A percentile compares a stretch with the other conserved stretches of the same genome.
These are phyloP conservation scores for Conticribra guillardii DNA, from an alignment of 108 stramenopile genomes.

Conservation along the genomic window DNA sequence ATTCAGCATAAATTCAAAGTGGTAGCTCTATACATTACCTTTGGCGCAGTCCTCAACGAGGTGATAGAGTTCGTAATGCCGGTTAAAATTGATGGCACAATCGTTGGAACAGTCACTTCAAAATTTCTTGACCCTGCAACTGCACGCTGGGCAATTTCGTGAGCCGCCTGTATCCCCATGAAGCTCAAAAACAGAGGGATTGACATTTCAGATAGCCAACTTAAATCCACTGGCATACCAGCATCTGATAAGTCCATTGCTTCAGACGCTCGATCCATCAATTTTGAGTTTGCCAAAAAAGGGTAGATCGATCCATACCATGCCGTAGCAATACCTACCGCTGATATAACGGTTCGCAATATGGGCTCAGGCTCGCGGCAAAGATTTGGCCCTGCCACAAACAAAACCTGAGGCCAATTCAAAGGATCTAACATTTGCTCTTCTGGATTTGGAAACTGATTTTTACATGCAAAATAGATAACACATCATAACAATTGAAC, in stretches of 20 bases:
- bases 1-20: not conserved
- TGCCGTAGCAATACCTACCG: conserved; percentile 67
- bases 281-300: conserved; percentile 70
- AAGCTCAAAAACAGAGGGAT: conserved; percentile 75
- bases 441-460: conserved; percentile 44
- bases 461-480: no score
- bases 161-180: conserved; percentile 63
- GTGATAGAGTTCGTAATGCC: conserved; percentile 79
- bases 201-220: conserved; percentile 75
- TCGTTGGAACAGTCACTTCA: conserved; percentile 68
- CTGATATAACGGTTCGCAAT: conserved; percentile 52
- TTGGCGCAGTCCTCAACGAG: conserved; percentile 67
- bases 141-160: conserved; percentile 69
- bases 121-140: conserved; percentile 60
- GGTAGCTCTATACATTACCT: conserved; percentile 1
- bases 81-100: conserved; percentile 81
- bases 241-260: conserved; percentile 76
- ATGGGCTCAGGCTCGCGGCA: conserved; percentile 57
- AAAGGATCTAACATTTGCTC: conserved; percentile 36
- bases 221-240: conserved; percentile 66
- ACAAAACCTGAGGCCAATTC: conserved; percentile 65
- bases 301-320: conserved; percentile 88
- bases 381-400: conserved; percentile 67
- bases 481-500: no score
- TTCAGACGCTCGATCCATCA: conserved; percentile 67